Percentiles rank a stretch among this genome's conserved stretches.
These are phyloP conservation scores for Haematococcus lacustris DNA, from an alignment of 139 green algal genomes.

Conservation along the genomic window DNA sequence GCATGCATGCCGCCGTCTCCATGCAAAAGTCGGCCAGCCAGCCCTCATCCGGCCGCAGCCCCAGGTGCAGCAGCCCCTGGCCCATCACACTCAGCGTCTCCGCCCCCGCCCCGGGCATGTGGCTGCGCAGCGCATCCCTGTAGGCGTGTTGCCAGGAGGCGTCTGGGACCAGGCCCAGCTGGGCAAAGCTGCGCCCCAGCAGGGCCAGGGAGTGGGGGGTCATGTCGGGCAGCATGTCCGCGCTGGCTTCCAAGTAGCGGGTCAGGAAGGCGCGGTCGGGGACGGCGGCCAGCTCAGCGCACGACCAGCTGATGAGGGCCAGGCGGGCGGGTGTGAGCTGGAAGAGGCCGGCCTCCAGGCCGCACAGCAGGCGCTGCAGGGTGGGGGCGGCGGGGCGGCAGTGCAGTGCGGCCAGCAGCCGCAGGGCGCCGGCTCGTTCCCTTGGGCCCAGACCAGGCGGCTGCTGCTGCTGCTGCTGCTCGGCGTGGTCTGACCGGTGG, in stretches of 20 bases:
- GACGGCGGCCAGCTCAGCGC: not conserved
- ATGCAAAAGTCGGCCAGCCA: not conserved
- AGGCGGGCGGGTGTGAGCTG: not conserved
- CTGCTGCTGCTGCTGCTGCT: too few relatives aligned
- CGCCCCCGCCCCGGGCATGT: not conserved
- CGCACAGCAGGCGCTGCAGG: not conserved
- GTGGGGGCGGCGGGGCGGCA: not conserved
- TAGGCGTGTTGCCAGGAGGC: not conserved
- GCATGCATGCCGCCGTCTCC: not conserved
- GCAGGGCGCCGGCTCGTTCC: not conserved
- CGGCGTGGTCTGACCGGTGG: too few relatives aligned
- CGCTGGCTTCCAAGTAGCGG: not conserved
- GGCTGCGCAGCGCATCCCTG: not conserved
- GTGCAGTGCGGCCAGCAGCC: not conserved
- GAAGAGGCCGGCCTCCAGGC: not conserved
- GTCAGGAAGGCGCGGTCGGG: not conserved
- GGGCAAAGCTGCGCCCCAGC: not conserved
- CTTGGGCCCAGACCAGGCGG: too few relatives aligned
- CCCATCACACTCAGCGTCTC: slow-evolving; percentile 3
- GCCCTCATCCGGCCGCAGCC: not conserved
- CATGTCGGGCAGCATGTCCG: not conserved
- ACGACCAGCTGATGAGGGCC: not conserved
- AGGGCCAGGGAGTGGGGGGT: not conserved
- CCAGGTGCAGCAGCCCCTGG: slow-evolving; percentile 1
- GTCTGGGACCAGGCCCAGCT: not conserved